phyloP scores from a whole-genome alignment of 225 moss, liverwort and hornwort genomes.

The Marchantia polymorpha region DNA sequence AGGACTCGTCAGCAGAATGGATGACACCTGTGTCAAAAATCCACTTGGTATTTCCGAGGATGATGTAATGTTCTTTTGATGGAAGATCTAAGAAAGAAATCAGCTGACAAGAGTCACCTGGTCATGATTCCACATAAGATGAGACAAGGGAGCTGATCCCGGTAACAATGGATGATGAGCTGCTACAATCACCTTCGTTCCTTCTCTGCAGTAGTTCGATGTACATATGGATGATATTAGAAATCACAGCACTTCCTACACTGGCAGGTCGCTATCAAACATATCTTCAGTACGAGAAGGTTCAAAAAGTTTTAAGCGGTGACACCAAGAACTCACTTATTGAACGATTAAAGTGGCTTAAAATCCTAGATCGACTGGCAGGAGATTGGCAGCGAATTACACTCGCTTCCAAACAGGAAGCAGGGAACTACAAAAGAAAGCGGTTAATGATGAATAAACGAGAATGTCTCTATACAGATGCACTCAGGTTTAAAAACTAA shows the following conservation, averaged over 20 bases:
- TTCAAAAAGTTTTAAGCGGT: background rate
- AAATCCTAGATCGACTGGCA: background rate
- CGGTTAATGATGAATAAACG: background rate
- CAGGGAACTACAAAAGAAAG: background rate
- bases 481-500: background rate
- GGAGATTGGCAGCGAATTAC: background rate
- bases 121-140: conserved; percentile 58
- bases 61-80: background rate
- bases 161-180: conserved; percentile 50
- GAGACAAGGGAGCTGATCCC: conserved; percentile 50
- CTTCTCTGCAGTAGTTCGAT: conserved; percentile 31
- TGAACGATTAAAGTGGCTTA: background rate
- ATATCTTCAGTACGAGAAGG: no score
- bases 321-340: background rate
- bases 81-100: background rate
- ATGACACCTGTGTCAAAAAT: conserved; percentile 28
- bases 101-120: conserved; percentile 36
- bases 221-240: background rate
- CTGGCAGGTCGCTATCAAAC: no score
- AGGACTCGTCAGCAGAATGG: conserved; percentile 35
- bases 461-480: background rate
- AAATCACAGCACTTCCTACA: background rate
- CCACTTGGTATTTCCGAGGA: background rate
- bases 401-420: background rate
- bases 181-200: conserved; percentile 51